These are phyloP conservation scores for Voacanga thouarsii DNA, from an alignment of 257 asterid genomes.

Conservation along the genomic window DNA sequence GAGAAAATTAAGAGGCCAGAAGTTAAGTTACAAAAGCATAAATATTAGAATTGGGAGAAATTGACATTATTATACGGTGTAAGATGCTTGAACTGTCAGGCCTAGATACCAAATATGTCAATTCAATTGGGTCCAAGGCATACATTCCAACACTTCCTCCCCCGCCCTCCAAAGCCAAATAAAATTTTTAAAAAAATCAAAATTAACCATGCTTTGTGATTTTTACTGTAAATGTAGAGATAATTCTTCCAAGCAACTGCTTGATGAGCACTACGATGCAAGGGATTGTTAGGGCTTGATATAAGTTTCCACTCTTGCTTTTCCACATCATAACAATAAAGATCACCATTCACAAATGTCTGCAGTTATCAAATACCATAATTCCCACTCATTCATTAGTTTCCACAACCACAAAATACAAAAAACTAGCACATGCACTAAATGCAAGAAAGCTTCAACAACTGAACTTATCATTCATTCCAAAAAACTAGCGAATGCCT, in stretches of 20 bases:
- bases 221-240: slow-evolving; percentile 79
- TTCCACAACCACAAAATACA: not conserved
- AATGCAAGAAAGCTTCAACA: not conserved
- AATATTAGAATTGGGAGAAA: not conserved
- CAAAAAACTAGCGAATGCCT: not conserved
- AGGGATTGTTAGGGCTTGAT: slow-evolving; percentile 95
- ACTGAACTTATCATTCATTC: not conserved
- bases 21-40: not conserved
- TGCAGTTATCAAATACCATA: slow-evolving; percentile 33
- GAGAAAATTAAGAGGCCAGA: not conserved
- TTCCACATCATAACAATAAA: slow-evolving; percentile 82
- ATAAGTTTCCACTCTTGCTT: slow-evolving; percentile 91
- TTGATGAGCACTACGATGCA: slow-evolving; percentile 98
- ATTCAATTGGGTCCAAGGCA: not conserved
- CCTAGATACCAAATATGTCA: not conserved
- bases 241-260: slow-evolving; percentile 94
- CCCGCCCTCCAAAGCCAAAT: not conserved
- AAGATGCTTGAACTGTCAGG: not conserved
- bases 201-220: not conserved
- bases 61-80: not conserved
- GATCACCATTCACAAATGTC: slow-evolving; percentile 97
- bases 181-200: not conserved
- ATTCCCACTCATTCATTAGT: slow-evolving; percentile 17
- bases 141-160: too few species aligned
- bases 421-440: not conserved